Evolutionary conservation across 2,329 filamentous ascomycete species (phyloP).

Genomic region (Rutstroemia sp.): DNA sequence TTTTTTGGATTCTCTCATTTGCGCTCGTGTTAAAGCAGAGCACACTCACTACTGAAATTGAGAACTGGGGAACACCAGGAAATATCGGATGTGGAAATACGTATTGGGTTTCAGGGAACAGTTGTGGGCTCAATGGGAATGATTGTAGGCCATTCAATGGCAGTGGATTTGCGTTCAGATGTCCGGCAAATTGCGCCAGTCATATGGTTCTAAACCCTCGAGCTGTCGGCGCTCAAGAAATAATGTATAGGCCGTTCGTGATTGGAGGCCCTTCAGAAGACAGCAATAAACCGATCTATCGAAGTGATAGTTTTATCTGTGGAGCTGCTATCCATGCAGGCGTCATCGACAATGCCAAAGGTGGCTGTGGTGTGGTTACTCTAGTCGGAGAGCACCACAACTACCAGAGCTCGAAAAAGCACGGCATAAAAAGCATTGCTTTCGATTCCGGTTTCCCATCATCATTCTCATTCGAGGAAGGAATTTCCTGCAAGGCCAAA

Average conservation of each 20-base stretch:
- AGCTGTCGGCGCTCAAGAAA: slow-evolving; percentile 63
- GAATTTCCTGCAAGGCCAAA: slow-evolving; percentile 58
- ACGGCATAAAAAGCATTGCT: slow-evolving; percentile 67
- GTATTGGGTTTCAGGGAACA: slow-evolving; percentile 65
- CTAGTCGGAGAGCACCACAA: slow-evolving; percentile 60
- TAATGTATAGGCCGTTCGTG: slow-evolving; percentile 58
- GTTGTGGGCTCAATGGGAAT: slow-evolving; percentile 67
- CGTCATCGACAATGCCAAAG: slow-evolving; percentile 60
- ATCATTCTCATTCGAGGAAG: slow-evolving; percentile 68
- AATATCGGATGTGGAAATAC: slow-evolving; percentile 59
- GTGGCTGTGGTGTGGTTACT: slow-evolving; percentile 76
- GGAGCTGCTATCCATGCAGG: slow-evolving; percentile 79
- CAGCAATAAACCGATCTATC: slow-evolving; percentile 53
- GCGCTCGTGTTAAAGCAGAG: slow-evolving; percentile 60
- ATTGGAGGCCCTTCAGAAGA: slow-evolving; percentile 55
- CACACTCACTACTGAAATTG: slow-evolving; percentile 51
- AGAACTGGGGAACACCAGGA: slow-evolving; percentile 58
- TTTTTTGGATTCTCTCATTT: slow-evolving; percentile 64
- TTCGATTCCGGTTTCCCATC: slow-evolving; percentile 90
- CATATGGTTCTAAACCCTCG: slow-evolving; percentile 62
- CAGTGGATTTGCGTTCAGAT: slow-evolving; percentile 64
- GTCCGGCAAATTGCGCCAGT: slow-evolving; percentile 63
- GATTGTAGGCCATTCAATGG: slow-evolving; percentile 69
- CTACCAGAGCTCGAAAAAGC: slow-evolving; percentile 56
- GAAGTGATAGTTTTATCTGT: slow-evolving; percentile 85